Evolutionary conservation across 257 asterid genomes (phyloP).

Genomic region (Knoxia roxburghii): DNA sequence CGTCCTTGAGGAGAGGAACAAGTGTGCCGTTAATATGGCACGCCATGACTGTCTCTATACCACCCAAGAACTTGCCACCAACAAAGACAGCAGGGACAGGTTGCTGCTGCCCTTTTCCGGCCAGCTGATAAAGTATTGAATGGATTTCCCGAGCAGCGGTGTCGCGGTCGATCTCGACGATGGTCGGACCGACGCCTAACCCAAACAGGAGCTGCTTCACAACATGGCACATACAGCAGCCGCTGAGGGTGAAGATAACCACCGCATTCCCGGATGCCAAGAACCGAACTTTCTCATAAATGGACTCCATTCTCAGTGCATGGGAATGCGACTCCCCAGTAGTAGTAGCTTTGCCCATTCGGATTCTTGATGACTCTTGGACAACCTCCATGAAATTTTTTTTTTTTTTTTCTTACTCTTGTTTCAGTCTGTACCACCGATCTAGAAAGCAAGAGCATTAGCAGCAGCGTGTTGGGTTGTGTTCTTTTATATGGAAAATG

Average conservation of each 20-base stretch:
- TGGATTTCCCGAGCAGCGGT: conserved; percentile 48
- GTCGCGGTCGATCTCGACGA: conserved; percentile 75
- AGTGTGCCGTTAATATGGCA: conserved; percentile 81
- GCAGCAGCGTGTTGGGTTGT: background rate
- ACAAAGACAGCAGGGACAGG: conserved; percentile 69
- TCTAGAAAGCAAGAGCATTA: too few species aligned
- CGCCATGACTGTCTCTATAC: conserved; percentile 71
- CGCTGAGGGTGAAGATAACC: conserved; percentile 75
- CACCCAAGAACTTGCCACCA: conserved; percentile 80
- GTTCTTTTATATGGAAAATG: background rate
- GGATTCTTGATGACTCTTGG: conserved; percentile 27
- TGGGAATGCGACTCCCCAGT: conserved; percentile 10
- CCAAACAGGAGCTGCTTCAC: conserved; percentile 78
- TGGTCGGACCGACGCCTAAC: conserved; percentile 75
- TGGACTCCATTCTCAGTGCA: conserved; percentile 34
- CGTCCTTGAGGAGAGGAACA: conserved; percentile 76
- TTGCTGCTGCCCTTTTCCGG: conserved; percentile 24
- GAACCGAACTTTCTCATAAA: conserved; percentile 41
- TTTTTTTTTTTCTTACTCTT: background rate
- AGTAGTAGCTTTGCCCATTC: conserved; percentile 9
- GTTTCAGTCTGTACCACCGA: too few species aligned
- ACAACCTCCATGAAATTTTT: conserved; percentile 65
- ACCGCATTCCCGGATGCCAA: conserved; percentile 67
- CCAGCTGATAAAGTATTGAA: conserved; percentile 44
- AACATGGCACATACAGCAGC: conserved; percentile 94